Conservation (phyloP, 345 rosid species). For the thale cress (Arabidopsis thaliana) region TAIR10.1 NC_003074.8:4972001-4972500, state of each 20-base stretch:
- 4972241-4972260: slow-evolving; percentile 7
- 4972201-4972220: slow-evolving; percentile 25
- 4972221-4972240: background rate
- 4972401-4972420: slow-evolving; percentile 53
- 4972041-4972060: slow-evolving; percentile 63
- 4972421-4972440: slow-evolving; percentile 19
- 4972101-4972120: slow-evolving; percentile 63
- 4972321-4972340: slow-evolving; percentile 69
- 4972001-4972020: slow-evolving; percentile 71
- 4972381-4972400: slow-evolving; percentile 69
- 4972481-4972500: slow-evolving; percentile 43
- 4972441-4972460: slow-evolving; percentile 15
- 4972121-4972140: slow-evolving; percentile 71
- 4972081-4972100: slow-evolving; percentile 58
- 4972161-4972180: slow-evolving; percentile 73
- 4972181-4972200: slow-evolving; percentile 75
- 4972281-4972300: slow-evolving; percentile 73
- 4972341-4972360: slow-evolving; percentile 69
- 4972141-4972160: slow-evolving; percentile 79
- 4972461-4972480: slow-evolving; percentile 5
- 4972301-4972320: slow-evolving; percentile 65
- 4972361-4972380: slow-evolving; percentile 70
- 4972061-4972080: slow-evolving; percentile 70
- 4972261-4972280: slow-evolving; percentile 52
- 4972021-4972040: slow-evolving; percentile 68